phyloP scores from a whole-genome alignment of 306 rosid species.

The Lupinus albus region DNA sequence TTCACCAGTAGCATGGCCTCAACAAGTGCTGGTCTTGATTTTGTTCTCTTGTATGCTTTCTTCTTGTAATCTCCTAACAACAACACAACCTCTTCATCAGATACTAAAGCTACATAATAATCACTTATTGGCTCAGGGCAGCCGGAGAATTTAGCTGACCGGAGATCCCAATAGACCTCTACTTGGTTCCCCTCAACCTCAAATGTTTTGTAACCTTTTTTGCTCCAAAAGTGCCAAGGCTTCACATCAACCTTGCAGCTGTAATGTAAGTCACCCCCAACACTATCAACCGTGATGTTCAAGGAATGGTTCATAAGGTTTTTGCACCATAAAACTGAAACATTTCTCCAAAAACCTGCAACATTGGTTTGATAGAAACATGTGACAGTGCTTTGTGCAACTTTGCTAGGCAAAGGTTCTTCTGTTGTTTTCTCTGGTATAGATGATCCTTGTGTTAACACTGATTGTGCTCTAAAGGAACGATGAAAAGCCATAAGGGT shows the following conservation, averaged over 20 bases:
- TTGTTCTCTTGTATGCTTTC: constrained; percentile 85
- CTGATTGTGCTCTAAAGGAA: constrained; percentile 56
- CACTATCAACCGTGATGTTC: constrained; percentile 59
- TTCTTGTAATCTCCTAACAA: constrained; percentile 80
- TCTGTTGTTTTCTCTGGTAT: constrained; percentile 69
- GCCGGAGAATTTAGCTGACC: constrained; percentile 68
- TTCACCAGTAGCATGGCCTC: constrained; percentile 64
- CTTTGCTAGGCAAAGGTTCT: constrained; percentile 67
- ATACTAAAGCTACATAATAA: constrained; percentile 73
- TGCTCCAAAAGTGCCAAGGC: constrained; percentile 96
- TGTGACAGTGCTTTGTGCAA: constrained; percentile 91
- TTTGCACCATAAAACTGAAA: constrained; percentile 71
- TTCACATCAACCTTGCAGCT: constrained; percentile 81
- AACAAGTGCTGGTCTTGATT: constrained; percentile 66
- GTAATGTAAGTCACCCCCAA: constrained; percentile 60
- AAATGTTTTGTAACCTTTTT: constrained; percentile 80
- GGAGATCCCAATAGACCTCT: constrained; percentile 87
- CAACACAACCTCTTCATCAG: constrained; percentile 75
- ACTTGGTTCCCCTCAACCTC: constrained; percentile 67
- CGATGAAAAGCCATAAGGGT: constrained; percentile 60
- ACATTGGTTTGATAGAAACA: constrained; percentile 70
- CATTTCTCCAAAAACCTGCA: constrained; percentile 70
- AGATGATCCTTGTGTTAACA: constrained; percentile 48
- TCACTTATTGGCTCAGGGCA: constrained; percentile 82
- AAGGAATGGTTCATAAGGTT: constrained; percentile 82